A percentile compares a stretch with the other conserved stretches of the same genome.
Conservation (phyloP, 345 rosid species). For the Raphanus raphanistrum region DNA sequence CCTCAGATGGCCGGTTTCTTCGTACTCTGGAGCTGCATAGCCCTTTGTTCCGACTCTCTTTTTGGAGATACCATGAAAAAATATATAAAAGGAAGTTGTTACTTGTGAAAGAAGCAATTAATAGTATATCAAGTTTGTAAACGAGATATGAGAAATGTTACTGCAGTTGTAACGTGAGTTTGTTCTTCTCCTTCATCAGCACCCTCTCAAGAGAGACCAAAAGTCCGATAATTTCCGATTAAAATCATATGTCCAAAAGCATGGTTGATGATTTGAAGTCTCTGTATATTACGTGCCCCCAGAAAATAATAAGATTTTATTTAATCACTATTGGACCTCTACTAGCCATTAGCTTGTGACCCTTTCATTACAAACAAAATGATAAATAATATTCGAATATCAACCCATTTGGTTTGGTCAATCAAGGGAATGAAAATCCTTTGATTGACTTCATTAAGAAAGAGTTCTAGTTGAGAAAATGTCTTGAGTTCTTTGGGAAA, state of each 20-base stretch:
- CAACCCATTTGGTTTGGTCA: too few species aligned
- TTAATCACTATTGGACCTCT: slow-evolving; percentile 41
- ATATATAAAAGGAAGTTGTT: neutral
- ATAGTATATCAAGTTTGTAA: neutral
- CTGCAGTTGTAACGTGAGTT: slow-evolving; percentile 83
- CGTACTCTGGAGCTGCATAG: slow-evolving; percentile 91
- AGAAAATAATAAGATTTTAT: neutral
- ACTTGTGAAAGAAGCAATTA: slow-evolving; percentile 17
- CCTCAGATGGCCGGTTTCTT: slow-evolving; percentile 82
- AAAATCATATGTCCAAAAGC: slow-evolving; percentile 62
- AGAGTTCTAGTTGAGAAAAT: too few species aligned
- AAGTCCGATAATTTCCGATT: slow-evolving; percentile 82
- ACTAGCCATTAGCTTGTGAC: slow-evolving; percentile 84
- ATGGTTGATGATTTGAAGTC: slow-evolving; percentile 93
- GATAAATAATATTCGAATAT: neutral
- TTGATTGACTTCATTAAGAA: too few species aligned
- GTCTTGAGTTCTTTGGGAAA: too few species aligned
- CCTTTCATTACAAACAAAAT: slow-evolving; percentile 45
- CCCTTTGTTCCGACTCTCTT: slow-evolving; percentile 88
- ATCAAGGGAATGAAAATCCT: too few species aligned
- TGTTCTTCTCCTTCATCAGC: slow-evolving; percentile 53
- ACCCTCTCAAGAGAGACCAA: slow-evolving; percentile 88
- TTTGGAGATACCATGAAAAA: neutral
- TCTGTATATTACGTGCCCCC: slow-evolving; percentile 56
- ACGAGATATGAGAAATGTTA: slow-evolving; percentile 32